Evolutionary conservation across 306 rosid genomes (phyloP), one percentile per base, ranked within the genome.

Genomic region (Cicer cuneatum): DNA sequence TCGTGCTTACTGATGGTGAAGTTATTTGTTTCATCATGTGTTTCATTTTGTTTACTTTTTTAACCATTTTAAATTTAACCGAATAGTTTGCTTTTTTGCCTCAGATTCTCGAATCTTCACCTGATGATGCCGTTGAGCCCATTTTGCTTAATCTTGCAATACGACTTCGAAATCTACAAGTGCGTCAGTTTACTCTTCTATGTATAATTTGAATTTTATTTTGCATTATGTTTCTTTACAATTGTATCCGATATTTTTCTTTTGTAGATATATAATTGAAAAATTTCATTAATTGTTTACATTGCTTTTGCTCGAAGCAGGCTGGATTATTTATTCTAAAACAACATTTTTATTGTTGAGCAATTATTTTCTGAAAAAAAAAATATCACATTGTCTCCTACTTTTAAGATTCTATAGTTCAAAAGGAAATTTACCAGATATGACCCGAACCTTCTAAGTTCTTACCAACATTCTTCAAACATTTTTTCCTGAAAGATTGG

Each of bases 111-210:
- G 90, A 93, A 77, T 80, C 97, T 75, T 87, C 97, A 66, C 91
- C 96, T 10, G 77, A 83, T 49, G 97, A 88, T 75, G 93, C 97
- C 39, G 96, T 93, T 66, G 91, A 93, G 73, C 98, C 98, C 69
- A 85, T 91, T 75, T 76, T 93, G 84, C 90, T 89, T 14, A 91
- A 82, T 83, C 96, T 93, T 74, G 88, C 97, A 67, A 35, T 84
- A 54, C 89, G 96, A 80, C 90, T 93, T 61, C 92, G 96, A 56
- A 91, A 89, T 91, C 93, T 93, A 78, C 98, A 91, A 83, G 98
- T 93, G 75, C 14, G 85, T 82, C 48, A 56, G 47, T 53, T 66
- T 67, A 24, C 78, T 70, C 38, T 63, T 60, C 29, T 35, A 37
- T 45, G 52, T 35, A 52, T 2, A 9, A 18, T 13, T 43, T 67